Evolutionary conservation across 495 filamentous ascomycete species (phyloP).

Genomic region (Mytilinidion resinicola): DNA sequence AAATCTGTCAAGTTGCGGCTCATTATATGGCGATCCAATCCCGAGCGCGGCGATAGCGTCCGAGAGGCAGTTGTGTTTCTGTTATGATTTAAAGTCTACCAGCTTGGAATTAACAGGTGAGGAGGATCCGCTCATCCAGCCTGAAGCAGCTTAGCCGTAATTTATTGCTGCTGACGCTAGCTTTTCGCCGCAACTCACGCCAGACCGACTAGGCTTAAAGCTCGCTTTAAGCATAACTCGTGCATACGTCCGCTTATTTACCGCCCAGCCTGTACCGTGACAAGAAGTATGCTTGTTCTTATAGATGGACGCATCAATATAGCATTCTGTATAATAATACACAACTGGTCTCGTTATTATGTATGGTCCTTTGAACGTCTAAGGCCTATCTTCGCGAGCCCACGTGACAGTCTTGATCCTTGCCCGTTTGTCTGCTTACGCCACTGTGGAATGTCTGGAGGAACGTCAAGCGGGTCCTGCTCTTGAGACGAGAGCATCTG

Average conservation of each 20-base stretch:
- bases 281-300: no score
- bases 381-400: no score
- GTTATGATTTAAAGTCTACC: neutral
- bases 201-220: neutral
- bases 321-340: no score
- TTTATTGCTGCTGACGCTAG: neutral
- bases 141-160: neutral
- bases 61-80: constrained; percentile 1
- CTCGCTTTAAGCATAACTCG: neutral
- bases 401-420: no score
- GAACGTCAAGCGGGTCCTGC: neutral
- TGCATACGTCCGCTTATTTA: neutral
- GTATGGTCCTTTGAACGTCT: no score
- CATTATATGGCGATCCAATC: neutral
- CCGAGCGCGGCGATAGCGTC: neutral
- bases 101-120: neutral
- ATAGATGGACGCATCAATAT: no score
- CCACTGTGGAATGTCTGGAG: neutral
- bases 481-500: neutral
- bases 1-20: neutral
- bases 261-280: neutral
- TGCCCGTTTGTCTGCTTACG: no score
- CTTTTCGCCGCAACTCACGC: neutral
- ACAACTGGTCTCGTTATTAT: no score
- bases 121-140: neutral